Evolutionary conservation across 495 filamentous ascomycete genomes (phyloP), one percentile per base, ranked within the genome.

Genomic region (Hyaloscypha hepaticicola): DNA sequence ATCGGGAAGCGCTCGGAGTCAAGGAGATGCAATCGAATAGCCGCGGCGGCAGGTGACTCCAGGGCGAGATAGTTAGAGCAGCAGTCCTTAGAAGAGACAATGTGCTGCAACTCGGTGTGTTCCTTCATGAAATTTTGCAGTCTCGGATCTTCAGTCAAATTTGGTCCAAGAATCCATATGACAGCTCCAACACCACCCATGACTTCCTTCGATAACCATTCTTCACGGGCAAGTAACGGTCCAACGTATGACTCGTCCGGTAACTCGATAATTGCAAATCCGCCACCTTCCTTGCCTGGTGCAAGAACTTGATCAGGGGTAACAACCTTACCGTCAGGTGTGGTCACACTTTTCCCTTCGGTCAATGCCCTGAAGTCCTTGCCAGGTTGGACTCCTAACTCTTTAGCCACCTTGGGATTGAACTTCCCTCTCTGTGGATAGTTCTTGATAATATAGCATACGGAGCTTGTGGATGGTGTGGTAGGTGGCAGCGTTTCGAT

Each of bases 391-490:
- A 97, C 82, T 3, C 86, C 86, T 14, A 90, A 72, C 45, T 73
- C 74, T 56, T 67, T 74, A 0, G 93, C 96, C 64, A 77, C 83
- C n/a, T 79, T 63, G 5, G 82, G 72, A 26, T 88, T 78, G 72
- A 99, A 97, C 70, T 88, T 93, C 16, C 95, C 95, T 27, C 94
- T 84, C 38, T 88, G 79, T 50, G 84, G 79, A 63, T 93, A 86
- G 31, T 79, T 85, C 55, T 88, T 88, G 60, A 96, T 79, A 69
- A 99, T 86, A 72, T 98, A 99, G 52, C 87, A 96, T 57, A 96
- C 76, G 12, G 93, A 87, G 38, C 88, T 85, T 14, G 73, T 73
- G 2, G 84, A 84, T 14, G 85, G 87, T 34, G 77, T 75, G 0
- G 92, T 90, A 4, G 77, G 75, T 5, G 93, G 94, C 0, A 97